Evolutionary conservation across 176 grass and related monocot species (phyloP).

Genomic region (Carex cristatella): DNA sequence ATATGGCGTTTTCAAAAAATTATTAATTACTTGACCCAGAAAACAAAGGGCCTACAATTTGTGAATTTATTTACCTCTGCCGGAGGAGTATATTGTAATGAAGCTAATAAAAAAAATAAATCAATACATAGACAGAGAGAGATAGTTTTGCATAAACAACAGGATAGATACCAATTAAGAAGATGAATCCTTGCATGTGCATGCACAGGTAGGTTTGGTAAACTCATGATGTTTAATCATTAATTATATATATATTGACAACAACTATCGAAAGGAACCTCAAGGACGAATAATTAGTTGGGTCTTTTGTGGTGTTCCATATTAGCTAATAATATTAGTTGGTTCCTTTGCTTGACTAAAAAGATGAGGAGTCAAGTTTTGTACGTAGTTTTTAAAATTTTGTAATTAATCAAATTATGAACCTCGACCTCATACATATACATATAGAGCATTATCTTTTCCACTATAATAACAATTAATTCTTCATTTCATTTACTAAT

Average conservation of each 20-base stretch:
- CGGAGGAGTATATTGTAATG: not conserved
- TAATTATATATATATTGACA: not conserved
- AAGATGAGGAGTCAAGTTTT: too few species aligned
- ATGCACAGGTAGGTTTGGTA: not conserved
- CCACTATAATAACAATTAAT: too few species aligned
- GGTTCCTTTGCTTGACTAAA: too few species aligned
- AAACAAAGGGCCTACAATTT: not conserved
- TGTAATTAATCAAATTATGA: too few species aligned
- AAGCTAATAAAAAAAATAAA: not conserved
- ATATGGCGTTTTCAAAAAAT: not conserved
- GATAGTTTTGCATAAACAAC: too few species aligned
- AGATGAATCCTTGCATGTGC: conserved; percentile 9
- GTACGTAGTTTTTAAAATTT: too few species aligned
- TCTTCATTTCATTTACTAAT: too few species aligned
- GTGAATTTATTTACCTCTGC: not conserved
- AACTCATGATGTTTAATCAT: not conserved
- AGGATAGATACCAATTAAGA: not conserved
- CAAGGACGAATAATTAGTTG: not conserved
- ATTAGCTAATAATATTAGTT: too few species aligned
- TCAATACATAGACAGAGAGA: not conserved
- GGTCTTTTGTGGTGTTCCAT: not conserved
- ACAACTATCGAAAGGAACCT: not conserved
- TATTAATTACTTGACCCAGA: not conserved
- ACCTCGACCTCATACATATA: too few species aligned
- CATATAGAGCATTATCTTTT: too few species aligned